phyloP scores from a whole-genome alignment of 1,284 basidiomycete genomes.

The Mycosarcoma mackinlayi region DNA sequence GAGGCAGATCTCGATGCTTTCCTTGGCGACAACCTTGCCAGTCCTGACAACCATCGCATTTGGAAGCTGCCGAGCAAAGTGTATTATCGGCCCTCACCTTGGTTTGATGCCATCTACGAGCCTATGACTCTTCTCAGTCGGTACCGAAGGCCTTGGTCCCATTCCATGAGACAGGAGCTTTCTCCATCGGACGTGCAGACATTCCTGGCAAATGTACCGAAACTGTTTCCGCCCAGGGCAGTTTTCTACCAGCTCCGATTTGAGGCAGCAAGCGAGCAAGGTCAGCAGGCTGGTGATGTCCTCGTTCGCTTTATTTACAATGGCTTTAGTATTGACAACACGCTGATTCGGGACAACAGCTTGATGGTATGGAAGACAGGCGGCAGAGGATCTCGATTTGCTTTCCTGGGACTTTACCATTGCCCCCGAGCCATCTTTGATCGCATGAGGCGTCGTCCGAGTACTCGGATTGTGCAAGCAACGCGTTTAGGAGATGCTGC shows the following conservation, averaged over 20 bases:
- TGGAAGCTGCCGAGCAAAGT: not conserved
- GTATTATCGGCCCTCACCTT: not conserved
- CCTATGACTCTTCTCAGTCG: not conserved
- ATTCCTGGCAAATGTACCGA: not conserved
- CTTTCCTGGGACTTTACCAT: constrained; percentile 2
- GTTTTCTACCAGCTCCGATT: not conserved
- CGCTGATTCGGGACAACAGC: not conserved
- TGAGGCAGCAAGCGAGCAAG: not conserved
- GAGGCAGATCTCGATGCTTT: no score
- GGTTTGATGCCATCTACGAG: constrained; percentile 7
- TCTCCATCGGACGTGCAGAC: not conserved
- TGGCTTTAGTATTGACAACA: not conserved
- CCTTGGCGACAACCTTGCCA: not conserved
- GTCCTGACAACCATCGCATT: no score
- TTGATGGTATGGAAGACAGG: not conserved
- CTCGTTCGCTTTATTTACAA: not conserved
- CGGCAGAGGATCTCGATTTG: not conserved
- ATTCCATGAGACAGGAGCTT: not conserved
- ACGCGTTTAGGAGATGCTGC: no score
- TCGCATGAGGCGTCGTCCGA: not conserved
- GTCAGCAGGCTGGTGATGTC: not conserved
- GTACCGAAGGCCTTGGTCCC: not conserved
- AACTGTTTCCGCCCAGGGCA: not conserved
- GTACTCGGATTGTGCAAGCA: not conserved
- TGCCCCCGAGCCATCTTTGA: not conserved